Conservation (phyloP, 139 green algal genomes). For the Gonium pectorale region DNA sequence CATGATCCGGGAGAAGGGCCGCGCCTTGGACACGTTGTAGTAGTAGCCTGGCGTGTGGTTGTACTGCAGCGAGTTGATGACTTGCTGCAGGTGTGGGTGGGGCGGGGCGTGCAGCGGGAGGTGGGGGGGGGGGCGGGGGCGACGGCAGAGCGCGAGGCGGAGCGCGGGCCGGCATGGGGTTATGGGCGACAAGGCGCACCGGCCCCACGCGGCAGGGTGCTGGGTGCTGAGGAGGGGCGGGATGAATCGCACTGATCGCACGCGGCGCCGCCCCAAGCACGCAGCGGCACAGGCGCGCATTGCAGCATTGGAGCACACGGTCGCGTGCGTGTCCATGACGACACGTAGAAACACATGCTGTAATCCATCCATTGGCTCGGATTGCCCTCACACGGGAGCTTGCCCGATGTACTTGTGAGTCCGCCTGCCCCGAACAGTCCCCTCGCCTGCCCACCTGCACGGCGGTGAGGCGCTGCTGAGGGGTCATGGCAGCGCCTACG, state of each 20-base stretch:
- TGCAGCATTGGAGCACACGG: neutral
- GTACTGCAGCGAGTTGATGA: conserved; percentile 71
- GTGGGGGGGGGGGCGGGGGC: neutral
- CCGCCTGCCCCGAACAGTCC: neutral
- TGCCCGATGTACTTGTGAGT: no score
- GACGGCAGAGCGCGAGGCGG: neutral
- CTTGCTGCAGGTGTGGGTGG: conserved; percentile 38
- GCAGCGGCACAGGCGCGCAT: no score
- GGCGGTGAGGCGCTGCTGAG: conserved; percentile 43
- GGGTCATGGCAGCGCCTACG: no score
- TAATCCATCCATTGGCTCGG: no score
- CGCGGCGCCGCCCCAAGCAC: no score
- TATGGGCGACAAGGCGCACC: neutral
- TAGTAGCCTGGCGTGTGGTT: conserved; percentile 69
- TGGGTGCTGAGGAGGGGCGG: neutral
- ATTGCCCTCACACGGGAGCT: no score
- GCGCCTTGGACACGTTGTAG: conserved; percentile 70
- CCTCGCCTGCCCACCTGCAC: conserved; percentile 45
- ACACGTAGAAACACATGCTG: neutral
- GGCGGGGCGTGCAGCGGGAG: neutral
- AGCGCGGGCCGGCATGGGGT: neutral
- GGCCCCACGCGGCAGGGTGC: neutral
- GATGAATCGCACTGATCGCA: no score
- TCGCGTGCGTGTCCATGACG: neutral
- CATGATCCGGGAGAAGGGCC: conserved; percentile 32